Conservation (phyloP, 176 grass and related monocot genomes). For the Oryza glumipatula region DNA sequence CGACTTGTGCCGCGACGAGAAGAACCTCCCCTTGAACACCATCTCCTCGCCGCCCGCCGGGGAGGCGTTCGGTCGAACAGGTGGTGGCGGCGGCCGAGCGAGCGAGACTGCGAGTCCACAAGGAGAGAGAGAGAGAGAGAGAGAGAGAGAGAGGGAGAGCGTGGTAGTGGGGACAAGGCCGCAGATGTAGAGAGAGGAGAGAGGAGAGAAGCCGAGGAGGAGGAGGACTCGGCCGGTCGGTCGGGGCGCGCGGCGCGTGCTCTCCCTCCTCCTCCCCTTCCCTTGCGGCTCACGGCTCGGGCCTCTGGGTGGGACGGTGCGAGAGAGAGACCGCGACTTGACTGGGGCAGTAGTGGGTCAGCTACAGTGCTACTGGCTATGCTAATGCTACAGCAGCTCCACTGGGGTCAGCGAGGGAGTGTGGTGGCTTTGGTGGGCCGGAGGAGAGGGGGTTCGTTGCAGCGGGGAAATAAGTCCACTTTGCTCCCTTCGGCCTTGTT, state of each 20-base stretch:
- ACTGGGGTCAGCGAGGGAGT: neutral
- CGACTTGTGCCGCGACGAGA: conserved; percentile 83
- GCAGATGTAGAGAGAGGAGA: neutral
- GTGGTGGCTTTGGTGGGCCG: neutral
- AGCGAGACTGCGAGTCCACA: conserved; percentile 18
- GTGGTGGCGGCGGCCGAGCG: neutral
- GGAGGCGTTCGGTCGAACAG: conserved; percentile 52
- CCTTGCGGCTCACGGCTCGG: conserved; percentile 34
- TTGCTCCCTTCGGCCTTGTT: too few species aligned
- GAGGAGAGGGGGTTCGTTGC: neutral
- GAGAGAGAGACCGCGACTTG: neutral
- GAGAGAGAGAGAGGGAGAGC: neutral
- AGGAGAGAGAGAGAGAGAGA: too few species aligned
- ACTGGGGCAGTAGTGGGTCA: too few species aligned
- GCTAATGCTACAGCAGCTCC: too few species aligned
- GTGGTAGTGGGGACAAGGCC: conserved; percentile 32
- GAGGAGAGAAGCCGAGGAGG: neutral
- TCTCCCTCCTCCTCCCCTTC: neutral
- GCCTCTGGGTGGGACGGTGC: neutral
- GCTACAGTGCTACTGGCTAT: neutral
- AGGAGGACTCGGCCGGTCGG: too few species aligned
- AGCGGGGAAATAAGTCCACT: too few species aligned
- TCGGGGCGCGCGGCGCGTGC: neutral
- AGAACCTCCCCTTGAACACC: conserved; percentile 99
- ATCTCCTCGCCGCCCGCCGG: conserved; percentile 39